Evolutionary conservation across 228 moss, liverwort and hornwort species (phyloP).

Genomic region (Sphagnum magellanicum): DNA sequence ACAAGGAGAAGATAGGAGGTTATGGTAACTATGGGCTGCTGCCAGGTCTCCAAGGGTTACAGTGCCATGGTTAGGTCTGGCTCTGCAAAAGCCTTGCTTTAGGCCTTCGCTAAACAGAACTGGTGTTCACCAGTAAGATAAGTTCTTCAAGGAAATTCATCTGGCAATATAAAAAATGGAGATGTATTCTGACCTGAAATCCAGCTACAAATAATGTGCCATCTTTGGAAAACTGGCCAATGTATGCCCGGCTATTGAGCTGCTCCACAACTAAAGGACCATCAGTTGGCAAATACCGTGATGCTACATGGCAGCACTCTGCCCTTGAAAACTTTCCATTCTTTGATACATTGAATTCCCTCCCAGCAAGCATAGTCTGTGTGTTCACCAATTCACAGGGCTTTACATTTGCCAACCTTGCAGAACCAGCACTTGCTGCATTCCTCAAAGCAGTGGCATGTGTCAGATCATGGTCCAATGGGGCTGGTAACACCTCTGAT

Average conservation of each 20-base stretch:
- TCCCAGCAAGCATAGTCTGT: constrained; percentile 52
- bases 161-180: constrained; percentile 21
- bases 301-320: constrained; percentile 65
- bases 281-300: constrained; percentile 56
- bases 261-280: constrained; percentile 72
- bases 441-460: constrained; percentile 32
- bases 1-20: not conserved
- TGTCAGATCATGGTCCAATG: constrained; percentile 37
- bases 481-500: constrained; percentile 8
- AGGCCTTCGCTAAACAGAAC: no score
- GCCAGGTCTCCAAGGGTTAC: no score
- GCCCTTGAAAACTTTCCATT: constrained; percentile 71
- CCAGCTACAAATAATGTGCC: constrained; percentile 88
- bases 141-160: no score
- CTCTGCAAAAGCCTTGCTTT: no score
- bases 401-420: constrained; percentile 37
- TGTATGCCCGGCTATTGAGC: constrained; percentile 65
- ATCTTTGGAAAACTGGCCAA: constrained; percentile 79
- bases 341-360: constrained; percentile 65
- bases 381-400: constrained; percentile 51
- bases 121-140: no score
- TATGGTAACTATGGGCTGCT: no score
- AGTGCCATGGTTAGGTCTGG: no score
- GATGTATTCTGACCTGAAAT: constrained; percentile 59
- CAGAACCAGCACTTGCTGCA: constrained; percentile 43